These are phyloP conservation scores for Calonectria pteridis DNA, from an alignment of 2,329 filamentous ascomycete species.

Conservation along the genomic window DNA sequence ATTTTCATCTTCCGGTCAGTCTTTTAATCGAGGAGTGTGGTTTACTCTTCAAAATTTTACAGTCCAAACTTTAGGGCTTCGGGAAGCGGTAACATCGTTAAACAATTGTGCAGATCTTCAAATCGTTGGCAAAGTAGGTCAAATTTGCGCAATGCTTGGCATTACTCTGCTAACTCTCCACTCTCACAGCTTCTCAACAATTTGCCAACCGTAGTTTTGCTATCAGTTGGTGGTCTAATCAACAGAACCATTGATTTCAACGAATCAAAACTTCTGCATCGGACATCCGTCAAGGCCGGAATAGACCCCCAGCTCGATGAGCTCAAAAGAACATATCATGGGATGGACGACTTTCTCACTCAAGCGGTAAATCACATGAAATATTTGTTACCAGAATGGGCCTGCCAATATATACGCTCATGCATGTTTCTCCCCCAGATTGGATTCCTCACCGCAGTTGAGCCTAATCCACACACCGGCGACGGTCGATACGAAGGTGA, in stretches of 20 bases:
- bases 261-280: conserved; percentile 76
- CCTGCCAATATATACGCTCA: conserved; percentile 68
- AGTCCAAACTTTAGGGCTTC: conserved; percentile 76
- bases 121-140: conserved; percentile 56
- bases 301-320: conserved; percentile 82
- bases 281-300: conserved; percentile 79
- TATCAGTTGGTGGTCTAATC: conserved; percentile 77
- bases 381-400: conserved; percentile 71
- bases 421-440: conserved; percentile 94
- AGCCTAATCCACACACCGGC: conserved; percentile 63
- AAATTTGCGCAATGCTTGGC: conserved; percentile 42
- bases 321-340: conserved; percentile 82
- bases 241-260: conserved; percentile 84
- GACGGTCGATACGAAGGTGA: conserved; percentile 74
- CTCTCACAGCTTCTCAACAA: conserved; percentile 65
- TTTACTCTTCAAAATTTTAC: conserved; percentile 78
- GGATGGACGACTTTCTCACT: conserved; percentile 80
- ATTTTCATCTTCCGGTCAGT: conserved; percentile 58
- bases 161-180: conserved; percentile 15
- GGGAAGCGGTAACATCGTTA: conserved; percentile 64
- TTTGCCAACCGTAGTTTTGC: conserved; percentile 70
- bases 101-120: conserved; percentile 31
- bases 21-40: conserved; percentile 79
- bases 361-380: conserved; percentile 75
- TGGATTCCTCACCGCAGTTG: conserved; percentile 87